Base-by-base conservation (phyloP, 2,329 filamentous ascomycete genomes). In the Gyromitra esculenta region DNA sequence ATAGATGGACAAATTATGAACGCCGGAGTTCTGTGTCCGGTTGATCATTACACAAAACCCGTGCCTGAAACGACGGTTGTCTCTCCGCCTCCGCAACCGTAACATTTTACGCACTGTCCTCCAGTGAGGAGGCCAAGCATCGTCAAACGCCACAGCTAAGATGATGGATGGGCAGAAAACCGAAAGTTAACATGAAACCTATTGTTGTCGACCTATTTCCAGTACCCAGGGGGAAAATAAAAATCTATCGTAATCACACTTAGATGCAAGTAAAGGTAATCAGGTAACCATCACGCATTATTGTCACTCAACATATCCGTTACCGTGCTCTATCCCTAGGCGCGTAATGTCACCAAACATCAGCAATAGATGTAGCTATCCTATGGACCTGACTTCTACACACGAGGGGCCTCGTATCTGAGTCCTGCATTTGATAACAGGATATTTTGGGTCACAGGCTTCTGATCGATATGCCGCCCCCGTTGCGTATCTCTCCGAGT, bases 321-420 rank as follows among this genome's bases (percentile, higher is more conserved):
- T 43, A 18, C 18, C 9, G 13, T 15, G 43, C 37, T n/a, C 25
- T 31, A 31, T 31, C 2, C 18, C 35, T 35, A 50, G 37, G 69
- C 69, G 69, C 69, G 39, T 72, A 72, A 50, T 11, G 60, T 57
- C 50, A 62, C 67, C 43, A 41, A 52, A 43, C 18, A 71, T 54
- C 68, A 45, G 59, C 37, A 71, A 18, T 50, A 69, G 11, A 7
- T 57, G 54, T 15, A 18, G 8, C 5, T 50, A 25, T 60, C 37
- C 37, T 59, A 57, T 41, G 13, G 25, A 59, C 9, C 60, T 59
- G 52, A 50, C 41, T 18, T 39, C 39, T 50, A 39, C 60, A 50
- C 15, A 43, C 15, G n/a, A 56, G 43, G 21, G 25, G 1, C 25
- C 56, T 13, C 18, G n/a, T 15, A 25, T 56, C 21, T 41, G n/a